Evolutionary conservation across 352 stramenopile genomes (phyloP), one percentile per base, ranked within the genome.

Genomic region (Pythium aquatile): DNA sequence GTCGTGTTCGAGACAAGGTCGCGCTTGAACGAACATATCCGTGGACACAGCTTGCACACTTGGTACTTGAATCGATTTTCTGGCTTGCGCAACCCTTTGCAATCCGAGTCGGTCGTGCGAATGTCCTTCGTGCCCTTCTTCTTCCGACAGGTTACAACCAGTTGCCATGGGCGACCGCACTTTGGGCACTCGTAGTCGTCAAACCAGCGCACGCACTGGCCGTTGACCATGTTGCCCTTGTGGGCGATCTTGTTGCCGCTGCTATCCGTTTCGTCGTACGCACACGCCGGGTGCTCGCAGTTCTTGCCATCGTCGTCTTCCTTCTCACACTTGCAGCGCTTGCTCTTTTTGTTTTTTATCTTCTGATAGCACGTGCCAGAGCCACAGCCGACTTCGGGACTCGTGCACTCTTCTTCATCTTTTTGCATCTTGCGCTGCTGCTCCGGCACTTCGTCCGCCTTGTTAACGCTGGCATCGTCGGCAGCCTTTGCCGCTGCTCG

Each of bases 151-250:
- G 24, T 44, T 13, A 44, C 5, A 11, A 44, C 51, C 40, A 57
- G 51, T 29, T 17, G 30, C 51, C 51, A 57, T 20, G 51, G 30
- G 13, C 26, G 42, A 17, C 29, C n/a, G 7, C 51, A 57, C 51
- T 29, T 44, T 13, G 29, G 44, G 11, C 51, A 33, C 44, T 30
- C 33, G 4, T 8, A 0, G n/a, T 2, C 24, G 17, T 33, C 10
- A 11, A 24, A 24, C 54, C 54, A 59, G 5, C 54, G 54, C 5
- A 59, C 54, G 37, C 54, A 59, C 37, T 59, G n/a, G 10, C 54
- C 54, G 37, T 59, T 37, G 3, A 59, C 33, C 37, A n/a, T n/a
- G 33, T 59, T 59, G 3, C 54, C 54, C 10, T 33, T 33, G 20
- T 59, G 16, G 33, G 48, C 33, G 17, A 3, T 20, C 20, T 4